phyloP scores from a whole-genome alignment of 257 asterid species.

The Scutellaria minor region DNA sequence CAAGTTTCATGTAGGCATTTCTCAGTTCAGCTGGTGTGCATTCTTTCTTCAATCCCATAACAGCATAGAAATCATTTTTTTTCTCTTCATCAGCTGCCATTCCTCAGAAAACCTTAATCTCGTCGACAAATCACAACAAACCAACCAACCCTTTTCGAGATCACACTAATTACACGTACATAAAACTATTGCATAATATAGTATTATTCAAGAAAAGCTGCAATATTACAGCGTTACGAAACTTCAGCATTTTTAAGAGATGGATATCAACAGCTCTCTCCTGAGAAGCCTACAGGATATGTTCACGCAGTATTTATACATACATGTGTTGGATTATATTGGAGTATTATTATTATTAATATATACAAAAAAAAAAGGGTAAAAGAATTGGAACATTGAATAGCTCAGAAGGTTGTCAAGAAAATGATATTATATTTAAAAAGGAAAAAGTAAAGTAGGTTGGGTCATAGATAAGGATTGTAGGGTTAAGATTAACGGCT shows the following conservation, averaged over 20 bases:
- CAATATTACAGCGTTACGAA: slow-evolving; percentile 19
- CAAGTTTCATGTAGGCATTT: slow-evolving; percentile 86
- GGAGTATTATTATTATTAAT: neutral
- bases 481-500: slow-evolving; percentile 34
- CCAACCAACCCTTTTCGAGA: slow-evolving; percentile 22
- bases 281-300: slow-evolving; percentile 38
- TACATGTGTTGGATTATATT: neutral
- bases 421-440: neutral
- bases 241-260: slow-evolving; percentile 7
- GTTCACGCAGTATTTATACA: neutral
- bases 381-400: slow-evolving; percentile 32
- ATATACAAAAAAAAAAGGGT: neutral
- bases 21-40: slow-evolving; percentile 70
- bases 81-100: slow-evolving; percentile 61
- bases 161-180: neutral
- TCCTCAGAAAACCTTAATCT: slow-evolving; percentile 36
- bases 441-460: neutral
- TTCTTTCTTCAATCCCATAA: slow-evolving; percentile 77
- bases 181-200: neutral
- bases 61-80: slow-evolving; percentile 59
- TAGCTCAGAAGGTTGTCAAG: neutral
- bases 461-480: slow-evolving; percentile 15
- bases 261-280: slow-evolving; percentile 10
- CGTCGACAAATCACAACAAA: slow-evolving; percentile 57
- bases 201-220: neutral